Percentiles rank a stretch among this genome's conserved stretches.
Evolutionary conservation across 1,139 yeast genomes (phyloP).

Genomic region (Cylindricascospora bacillispora): DNA sequence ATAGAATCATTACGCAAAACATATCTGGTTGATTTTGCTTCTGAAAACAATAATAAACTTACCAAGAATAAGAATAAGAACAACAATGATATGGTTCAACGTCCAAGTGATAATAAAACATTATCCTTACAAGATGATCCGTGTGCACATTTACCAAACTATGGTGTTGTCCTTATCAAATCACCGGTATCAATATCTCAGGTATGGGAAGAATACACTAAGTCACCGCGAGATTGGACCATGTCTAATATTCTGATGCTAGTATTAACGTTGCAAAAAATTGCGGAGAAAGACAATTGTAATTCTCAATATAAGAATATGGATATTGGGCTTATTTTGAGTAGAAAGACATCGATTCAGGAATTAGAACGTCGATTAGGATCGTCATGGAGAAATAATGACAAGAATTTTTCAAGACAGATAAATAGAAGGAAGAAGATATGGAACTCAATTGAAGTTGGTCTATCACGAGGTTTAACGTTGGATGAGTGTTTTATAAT

Average conservation of each 20-base stretch:
- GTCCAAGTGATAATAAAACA: no score
- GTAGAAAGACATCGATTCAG: conserved; percentile 29
- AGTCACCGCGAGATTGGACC: conserved; percentile 13
- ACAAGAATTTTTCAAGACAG: conserved; percentile 28
- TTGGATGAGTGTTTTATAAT: conserved; percentile 26
- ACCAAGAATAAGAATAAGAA: no score
- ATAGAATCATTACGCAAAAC: no score
- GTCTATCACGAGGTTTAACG: conserved; percentile 25
- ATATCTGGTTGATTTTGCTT: no score
- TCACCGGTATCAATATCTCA: conserved; percentile 31
- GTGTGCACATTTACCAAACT: conserved; percentile 15
- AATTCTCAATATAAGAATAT: no score
- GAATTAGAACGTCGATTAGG: conserved; percentile 28
- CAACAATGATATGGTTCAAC: no score
- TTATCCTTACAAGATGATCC: conserved; percentile 12
- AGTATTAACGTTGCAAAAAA: background rate
- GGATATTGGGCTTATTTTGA: conserved; percentile 5
- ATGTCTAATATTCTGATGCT: background rate
- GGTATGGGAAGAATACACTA: conserved; percentile 31
- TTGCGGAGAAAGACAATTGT: background rate
- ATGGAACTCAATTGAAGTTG: conserved; percentile 30
- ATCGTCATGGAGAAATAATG: conserved; percentile 31
- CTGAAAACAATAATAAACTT: no score
- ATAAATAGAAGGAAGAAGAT: conserved; percentile 26
- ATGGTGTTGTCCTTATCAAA: conserved; percentile 25